These are phyloP conservation scores for Seminavis robusta DNA, from an alignment of 108 stramenopile genomes.

Conservation along the genomic window DNA sequence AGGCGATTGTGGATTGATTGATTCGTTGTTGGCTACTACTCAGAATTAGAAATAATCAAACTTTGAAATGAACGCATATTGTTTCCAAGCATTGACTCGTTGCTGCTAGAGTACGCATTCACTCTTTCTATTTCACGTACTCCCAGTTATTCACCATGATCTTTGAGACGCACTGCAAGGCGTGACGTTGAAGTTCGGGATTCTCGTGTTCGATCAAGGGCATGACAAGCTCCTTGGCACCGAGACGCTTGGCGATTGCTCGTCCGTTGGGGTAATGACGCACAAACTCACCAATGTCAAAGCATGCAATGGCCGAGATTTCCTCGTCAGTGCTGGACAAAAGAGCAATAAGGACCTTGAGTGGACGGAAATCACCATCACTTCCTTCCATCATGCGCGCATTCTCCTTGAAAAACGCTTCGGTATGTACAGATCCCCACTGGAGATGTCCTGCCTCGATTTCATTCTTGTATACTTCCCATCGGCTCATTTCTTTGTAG, in stretches of 20 bases:
- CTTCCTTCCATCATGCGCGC: slow-evolving; percentile 75
- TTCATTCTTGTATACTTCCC: slow-evolving; percentile 92
- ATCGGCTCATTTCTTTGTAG: slow-evolving; percentile 90
- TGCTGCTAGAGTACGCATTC: no score
- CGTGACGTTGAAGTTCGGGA: slow-evolving; percentile 91
- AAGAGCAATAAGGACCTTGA: slow-evolving; percentile 83
- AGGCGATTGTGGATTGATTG: no score
- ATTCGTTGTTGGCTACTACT: no score
- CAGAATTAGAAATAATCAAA: no score
- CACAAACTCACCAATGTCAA: slow-evolving; percentile 96
- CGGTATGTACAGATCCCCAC: slow-evolving; percentile 94
- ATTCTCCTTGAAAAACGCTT: slow-evolving; percentile 92
- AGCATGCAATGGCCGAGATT: slow-evolving; percentile 93
- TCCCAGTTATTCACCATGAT: slow-evolving; percentile 94
- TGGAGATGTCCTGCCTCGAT: slow-evolving; percentile 85
- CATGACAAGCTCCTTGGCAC: slow-evolving; percentile 95
- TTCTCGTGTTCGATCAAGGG: slow-evolving; percentile 91
- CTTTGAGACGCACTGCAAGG: slow-evolving; percentile 93
- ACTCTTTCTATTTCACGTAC: slow-evolving; percentile 39
- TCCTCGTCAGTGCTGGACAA: slow-evolving; percentile 82
- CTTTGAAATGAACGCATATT: no score
- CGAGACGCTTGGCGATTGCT: slow-evolving; percentile 80
- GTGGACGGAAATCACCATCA: slow-evolving; percentile 70
- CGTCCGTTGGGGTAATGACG: slow-evolving; percentile 96
- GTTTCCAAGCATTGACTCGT: no score